Percentiles rank a stretch among this genome's conserved stretches.
Evolutionary conservation across 805 yeast species (phyloP).

Genomic region (Cyberlindnera veronae): DNA sequence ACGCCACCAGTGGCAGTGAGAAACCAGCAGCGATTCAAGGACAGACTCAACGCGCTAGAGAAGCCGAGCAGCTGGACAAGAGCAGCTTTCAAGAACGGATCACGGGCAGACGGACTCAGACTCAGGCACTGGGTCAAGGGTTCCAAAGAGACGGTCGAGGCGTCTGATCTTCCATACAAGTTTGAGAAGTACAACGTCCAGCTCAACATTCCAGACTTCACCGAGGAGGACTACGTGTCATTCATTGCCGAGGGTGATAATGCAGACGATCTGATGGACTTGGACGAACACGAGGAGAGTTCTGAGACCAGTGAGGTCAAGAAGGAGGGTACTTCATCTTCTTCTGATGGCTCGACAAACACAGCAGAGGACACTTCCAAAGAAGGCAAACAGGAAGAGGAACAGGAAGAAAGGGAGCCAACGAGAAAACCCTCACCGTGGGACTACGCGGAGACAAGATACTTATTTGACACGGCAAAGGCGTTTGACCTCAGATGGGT

Average conservation of each 20-base stretch:
- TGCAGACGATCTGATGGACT: slow-evolving; percentile 1
- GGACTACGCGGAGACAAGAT: slow-evolving; percentile 74
- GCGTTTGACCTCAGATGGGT: slow-evolving; percentile 55
- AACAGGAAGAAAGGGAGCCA: slow-evolving; percentile 20
- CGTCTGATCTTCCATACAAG: slow-evolving; percentile 45
- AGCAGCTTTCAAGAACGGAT: slow-evolving; percentile 54
- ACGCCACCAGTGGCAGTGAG: slow-evolving; percentile 78
- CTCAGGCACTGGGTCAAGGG: slow-evolving; percentile 90
- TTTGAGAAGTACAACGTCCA: slow-evolving; percentile 74
- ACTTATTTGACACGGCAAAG: slow-evolving; percentile 69
- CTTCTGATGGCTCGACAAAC: neutral
- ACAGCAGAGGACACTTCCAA: slow-evolving; percentile 11
- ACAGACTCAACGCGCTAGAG: slow-evolving; percentile 53
- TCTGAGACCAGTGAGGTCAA: no score
- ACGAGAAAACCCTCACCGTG: slow-evolving; percentile 37
- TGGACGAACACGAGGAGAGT: slow-evolving; percentile 1
- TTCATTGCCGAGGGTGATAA: slow-evolving; percentile 37
- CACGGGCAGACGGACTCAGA: slow-evolving; percentile 47
- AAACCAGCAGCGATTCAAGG: slow-evolving; percentile 53
- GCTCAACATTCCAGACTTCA: slow-evolving; percentile 66
- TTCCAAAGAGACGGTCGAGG: slow-evolving; percentile 31
- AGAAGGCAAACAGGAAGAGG: slow-evolving; percentile 6
- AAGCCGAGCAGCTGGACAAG: slow-evolving; percentile 84
- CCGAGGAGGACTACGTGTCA: slow-evolving; percentile 54
- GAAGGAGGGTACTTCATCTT: no score